A percentile compares a stretch with the other conserved stretches of the same genome.
Conservation (phyloP, 306 rosid genomes). For the Quercus robur region DNA sequence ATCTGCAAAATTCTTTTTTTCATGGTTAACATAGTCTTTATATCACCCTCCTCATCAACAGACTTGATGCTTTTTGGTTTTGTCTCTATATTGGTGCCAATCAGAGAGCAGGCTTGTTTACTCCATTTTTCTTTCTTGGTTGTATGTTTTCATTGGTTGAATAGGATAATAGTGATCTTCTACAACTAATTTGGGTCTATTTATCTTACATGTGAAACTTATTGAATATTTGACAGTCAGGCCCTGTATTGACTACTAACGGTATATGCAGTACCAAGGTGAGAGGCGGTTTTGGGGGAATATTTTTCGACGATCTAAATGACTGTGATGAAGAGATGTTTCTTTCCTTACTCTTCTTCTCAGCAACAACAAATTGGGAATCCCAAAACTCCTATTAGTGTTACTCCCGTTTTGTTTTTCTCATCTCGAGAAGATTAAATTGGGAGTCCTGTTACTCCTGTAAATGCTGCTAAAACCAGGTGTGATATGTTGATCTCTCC, state of each 20-base stretch:
- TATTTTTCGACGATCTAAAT: constrained; percentile 89
- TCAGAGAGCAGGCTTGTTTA: background rate
- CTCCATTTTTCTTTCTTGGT: background rate
- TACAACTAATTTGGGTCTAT: background rate
- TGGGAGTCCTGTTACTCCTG: too few relatives aligned
- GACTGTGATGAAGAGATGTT: constrained; percentile 97
- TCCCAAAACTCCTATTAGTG: too few relatives aligned
- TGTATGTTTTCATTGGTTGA: background rate
- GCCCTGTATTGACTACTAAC: constrained; percentile 2
- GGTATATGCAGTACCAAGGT: constrained; percentile 51
- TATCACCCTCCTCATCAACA: background rate
- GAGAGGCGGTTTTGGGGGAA: constrained; percentile 95
- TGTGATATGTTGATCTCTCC: too few relatives aligned
- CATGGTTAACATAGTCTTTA: background rate
- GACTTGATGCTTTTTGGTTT: background rate
- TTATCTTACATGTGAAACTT: background rate
- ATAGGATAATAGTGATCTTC: background rate
- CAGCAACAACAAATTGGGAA: too few relatives aligned
- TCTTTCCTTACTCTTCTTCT: constrained; percentile 47
- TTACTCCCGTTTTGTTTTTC: too few relatives aligned
- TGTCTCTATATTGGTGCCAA: background rate
- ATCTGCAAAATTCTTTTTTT: background rate
- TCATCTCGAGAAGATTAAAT: too few relatives aligned
- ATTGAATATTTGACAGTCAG: background rate
- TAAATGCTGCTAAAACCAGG: too few relatives aligned